Base-by-base conservation (phyloP, 2,329 filamentous ascomycete species). In the Stachybotrys chlorohalonatus region DNA sequence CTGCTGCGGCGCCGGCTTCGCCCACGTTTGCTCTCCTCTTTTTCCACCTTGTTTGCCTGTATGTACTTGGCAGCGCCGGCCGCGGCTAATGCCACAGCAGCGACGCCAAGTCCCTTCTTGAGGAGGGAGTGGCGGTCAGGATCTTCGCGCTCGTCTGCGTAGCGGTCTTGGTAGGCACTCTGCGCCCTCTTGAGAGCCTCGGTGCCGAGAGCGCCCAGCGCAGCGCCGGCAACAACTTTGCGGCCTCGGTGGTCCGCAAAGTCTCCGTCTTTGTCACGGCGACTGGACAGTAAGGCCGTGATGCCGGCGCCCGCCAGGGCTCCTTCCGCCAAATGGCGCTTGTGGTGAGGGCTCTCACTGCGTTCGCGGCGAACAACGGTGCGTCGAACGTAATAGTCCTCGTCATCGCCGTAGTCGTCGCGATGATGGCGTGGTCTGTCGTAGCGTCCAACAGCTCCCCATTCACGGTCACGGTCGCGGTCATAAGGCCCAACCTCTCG, bases 21-120 rank as follows among this genome's bases (percentile, higher is more conserved):
- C 9, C 83, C 83, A 52, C 83, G 79, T 32, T 58, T 70, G 13
- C 75, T 66, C 61, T 85, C 82, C 58, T 84, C 83, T 62, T 79
- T 82, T 49, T 85, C 80, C 49, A 79, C 67, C 63, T 82, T 84
- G 67, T 75, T 80, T 60, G 78, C 76, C 58, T 84, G 78, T 64
- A 81, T 79, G 62, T 84, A 85, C 64, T 85, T 85, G 58, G 82
- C 77, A 6, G 83, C 83, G n/a, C 83, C 83, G 4, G 83, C 82
- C 17, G 84, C 80, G 7, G 83, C 83, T 30, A 86, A 73, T 15
- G 82, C 83, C 24, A 83, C 82, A 9, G 82, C 83, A 8, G 83
- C 83, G 47, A 85, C 74, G 36, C 82, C 83, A 24, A 86, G 71
- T 24, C 82, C 83, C 1, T 81, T 84, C 66, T 83, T 83, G 54